Percentiles rank a stretch among this genome's conserved stretches.
Evolutionary conservation across 306 rosid genomes (phyloP).

Genomic region (Begonia masoniana): DNA sequence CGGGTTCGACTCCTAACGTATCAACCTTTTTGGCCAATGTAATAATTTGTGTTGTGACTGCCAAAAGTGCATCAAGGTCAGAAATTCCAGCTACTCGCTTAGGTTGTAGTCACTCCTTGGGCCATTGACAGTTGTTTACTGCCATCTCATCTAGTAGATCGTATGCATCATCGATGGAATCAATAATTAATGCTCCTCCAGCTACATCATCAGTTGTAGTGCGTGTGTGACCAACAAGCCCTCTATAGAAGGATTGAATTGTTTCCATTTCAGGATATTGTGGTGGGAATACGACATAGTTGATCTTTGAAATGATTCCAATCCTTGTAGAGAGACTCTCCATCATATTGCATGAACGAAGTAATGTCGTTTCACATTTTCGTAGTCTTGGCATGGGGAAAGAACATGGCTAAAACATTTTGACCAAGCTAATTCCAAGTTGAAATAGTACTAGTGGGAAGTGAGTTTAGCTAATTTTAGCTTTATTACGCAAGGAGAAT

Average conservation of each 20-base stretch:
- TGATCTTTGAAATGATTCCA: no score
- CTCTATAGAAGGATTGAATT: neutral
- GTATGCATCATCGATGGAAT: neutral
- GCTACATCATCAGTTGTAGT: neutral
- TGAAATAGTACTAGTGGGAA: neutral
- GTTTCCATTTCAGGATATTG: neutral
- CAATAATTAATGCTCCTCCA: neutral
- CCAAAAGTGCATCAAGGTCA: no score
- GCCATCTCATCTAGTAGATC: neutral
- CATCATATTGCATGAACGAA: neutral
- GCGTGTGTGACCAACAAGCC: neutral
- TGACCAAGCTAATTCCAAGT: neutral
- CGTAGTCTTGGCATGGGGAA: neutral
- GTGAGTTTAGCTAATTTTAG: neutral
- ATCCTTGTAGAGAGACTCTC: neutral
- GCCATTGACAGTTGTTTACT: neutral
- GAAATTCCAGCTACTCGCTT: no score
- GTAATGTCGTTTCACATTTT: neutral
- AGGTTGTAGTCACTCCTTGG: neutral
- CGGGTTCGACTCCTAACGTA: no score
- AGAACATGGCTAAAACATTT: neutral
- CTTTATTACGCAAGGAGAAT: neutral
- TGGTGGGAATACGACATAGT: neutral
- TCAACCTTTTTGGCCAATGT: no score
- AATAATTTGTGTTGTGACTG: no score